Evolutionary conservation across 176 grass and related monocot species (phyloP), one percentile per base, ranked within the genome.

Genomic region (Hsuehochloa calcarea): DNA sequence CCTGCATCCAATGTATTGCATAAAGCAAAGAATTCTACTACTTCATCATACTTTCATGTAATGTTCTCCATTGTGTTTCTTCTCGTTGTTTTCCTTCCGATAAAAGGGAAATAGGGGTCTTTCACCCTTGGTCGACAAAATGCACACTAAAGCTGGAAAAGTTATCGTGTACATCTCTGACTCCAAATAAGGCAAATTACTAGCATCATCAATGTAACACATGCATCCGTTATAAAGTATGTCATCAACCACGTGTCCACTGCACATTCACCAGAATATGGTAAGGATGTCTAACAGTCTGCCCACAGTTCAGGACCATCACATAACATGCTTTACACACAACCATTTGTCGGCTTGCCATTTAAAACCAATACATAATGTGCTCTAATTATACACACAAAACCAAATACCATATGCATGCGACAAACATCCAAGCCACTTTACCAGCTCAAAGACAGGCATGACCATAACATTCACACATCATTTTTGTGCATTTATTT

Each of bases 351-450:
- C n/a, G 11, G 22, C 43, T 58, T 39, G 47, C 52, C 23, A 62
- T 69, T 25, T 82, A 23, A 79, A 68, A 60, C 44, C 2, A 65
- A 60, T 49, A 72, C 43, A 79, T 40, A 40, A 51, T 29, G 27
- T 20, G 22, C 15, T 27, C 6, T 12, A 8, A 25, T 37, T 56
- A 49, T 59, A 84, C 55, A 22, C 10, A 8, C 17, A 89, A 67
- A 66, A 79, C 56, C 66, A 74, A 84, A 66, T 51, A 47, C 3
- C 44, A 26, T 54, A 74, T 37, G 78, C 40, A 81, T 26, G 78
- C 19, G 61, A 67, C 71, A 87, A 87, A 41, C n/a, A 49, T 49
- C 13, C 1, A 37, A 9, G 0, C 20, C 84, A 8, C 74, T 49
- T 25, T 37, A 73, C 63, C 5, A 54, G 14, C 62, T 47, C 6